Conservation (phyloP, 2,329 filamentous ascomycete genomes). For the Paracoccidioides lutzii region DNA sequence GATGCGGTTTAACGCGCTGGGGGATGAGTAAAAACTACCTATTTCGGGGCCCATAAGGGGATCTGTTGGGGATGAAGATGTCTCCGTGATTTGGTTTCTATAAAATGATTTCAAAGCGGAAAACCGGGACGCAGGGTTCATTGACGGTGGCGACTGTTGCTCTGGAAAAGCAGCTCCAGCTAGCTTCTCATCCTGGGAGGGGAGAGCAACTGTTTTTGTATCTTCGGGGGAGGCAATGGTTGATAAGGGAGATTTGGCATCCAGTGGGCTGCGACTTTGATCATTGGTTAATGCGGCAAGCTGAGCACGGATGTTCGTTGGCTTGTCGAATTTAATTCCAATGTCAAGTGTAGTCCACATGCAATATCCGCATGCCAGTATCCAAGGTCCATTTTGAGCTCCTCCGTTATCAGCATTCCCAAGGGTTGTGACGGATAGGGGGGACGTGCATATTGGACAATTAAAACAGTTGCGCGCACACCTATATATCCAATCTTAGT, state of each 20-base stretch:
- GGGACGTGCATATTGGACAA: conserved; percentile 77
- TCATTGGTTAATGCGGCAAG: conserved; percentile 53
- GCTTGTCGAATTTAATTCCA: conserved; percentile 77
- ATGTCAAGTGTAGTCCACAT: conserved; percentile 86
- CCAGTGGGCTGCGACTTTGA: conserved; percentile 24
- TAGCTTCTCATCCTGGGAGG: conserved; percentile 16
- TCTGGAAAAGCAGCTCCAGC: conserved; percentile 22
- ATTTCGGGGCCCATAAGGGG: conserved; percentile 37
- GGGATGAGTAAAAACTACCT: conserved; percentile 50
- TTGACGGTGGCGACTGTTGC: conserved; percentile 17
- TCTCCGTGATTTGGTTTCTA: conserved; percentile 58
- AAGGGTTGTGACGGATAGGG: conserved; percentile 60
- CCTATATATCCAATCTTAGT: conserved; percentile 34
- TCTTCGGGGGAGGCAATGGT: conserved; percentile 25
- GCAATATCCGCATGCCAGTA: conserved; percentile 80
- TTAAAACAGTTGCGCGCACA: conserved; percentile 93
- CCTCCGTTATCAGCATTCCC: conserved; percentile 40
- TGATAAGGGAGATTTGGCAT: conserved; percentile 28
- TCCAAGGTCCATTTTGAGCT: conserved; percentile 49
- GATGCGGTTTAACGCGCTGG: conserved; percentile 70
- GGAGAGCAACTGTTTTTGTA: neutral
- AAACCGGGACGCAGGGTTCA: conserved; percentile 57
- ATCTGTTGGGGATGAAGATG: conserved; percentile 41
- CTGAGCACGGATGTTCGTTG: conserved; percentile 73
- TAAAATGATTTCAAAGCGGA: conserved; percentile 67